Percentiles rank a stretch among this genome's conserved stretches.
Conservation (phyloP, 2,329 filamentous ascomycete genomes). For the Cordyceps javanica region DNA sequence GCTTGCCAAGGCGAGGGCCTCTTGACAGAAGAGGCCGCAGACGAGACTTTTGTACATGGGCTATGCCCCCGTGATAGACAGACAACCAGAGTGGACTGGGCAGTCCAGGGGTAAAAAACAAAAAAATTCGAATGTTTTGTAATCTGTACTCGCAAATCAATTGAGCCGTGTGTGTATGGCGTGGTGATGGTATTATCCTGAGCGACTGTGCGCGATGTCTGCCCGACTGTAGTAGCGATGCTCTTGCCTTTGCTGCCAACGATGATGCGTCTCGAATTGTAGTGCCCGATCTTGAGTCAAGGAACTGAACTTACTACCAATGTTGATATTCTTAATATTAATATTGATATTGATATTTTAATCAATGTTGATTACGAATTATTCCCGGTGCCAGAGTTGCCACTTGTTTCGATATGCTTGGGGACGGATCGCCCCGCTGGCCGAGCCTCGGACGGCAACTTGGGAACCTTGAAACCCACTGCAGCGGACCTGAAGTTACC, state of each 20-base stretch:
- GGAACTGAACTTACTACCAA: too few species aligned
- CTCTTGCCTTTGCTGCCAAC: too few species aligned
- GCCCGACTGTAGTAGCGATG: too few species aligned
- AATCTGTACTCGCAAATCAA: not conserved
- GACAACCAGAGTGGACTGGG: slow-evolving; percentile 26
- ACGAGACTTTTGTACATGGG: slow-evolving; percentile 18
- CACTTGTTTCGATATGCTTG: not conserved
- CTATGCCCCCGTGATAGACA: slow-evolving; percentile 27
- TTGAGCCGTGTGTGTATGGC: not conserved
- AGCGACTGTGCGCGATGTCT: too few species aligned
- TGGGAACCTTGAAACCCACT: not conserved
- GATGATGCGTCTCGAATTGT: too few species aligned
- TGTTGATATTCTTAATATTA: too few species aligned
- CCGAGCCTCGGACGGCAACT: not conserved
- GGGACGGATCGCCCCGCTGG: not conserved
- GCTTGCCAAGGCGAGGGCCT: slow-evolving; percentile 19
- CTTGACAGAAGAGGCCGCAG: slow-evolving; percentile 23
- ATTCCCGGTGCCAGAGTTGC: not conserved
- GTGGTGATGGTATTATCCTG: not conserved
- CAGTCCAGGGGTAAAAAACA: slow-evolving; percentile 26
- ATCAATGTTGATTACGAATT: not conserved
- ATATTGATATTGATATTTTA: not conserved
- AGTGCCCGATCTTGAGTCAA: too few species aligned
- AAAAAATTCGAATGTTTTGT: slow-evolving; percentile 26
- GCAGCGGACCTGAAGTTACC: not conserved